phyloP scores from a whole-genome alignment of 2,329 filamentous ascomycete genomes.

The Teratosphaeria pseudoeucalypti region DNA sequence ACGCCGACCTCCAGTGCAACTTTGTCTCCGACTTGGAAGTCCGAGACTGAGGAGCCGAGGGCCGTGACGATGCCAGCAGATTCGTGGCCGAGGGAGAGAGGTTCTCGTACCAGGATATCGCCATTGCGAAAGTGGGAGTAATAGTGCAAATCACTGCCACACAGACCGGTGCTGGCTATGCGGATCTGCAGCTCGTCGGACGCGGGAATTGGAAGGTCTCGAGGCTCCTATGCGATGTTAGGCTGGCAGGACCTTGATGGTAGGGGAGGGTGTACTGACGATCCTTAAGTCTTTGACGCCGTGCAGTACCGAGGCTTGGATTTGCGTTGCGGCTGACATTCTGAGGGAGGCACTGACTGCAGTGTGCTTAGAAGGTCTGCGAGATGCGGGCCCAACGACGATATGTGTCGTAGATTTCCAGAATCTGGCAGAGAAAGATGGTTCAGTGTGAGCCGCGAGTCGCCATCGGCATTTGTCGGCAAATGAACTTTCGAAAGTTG shows the following conservation, averaged over 20 bases:
- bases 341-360: not conserved
- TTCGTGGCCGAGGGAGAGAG: constrained; percentile 70
- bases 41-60: constrained; percentile 44
- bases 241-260: constrained; percentile 1
- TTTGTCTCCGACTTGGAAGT: constrained; percentile 63
- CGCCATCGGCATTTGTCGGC: constrained; percentile 3
- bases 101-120: constrained; percentile 70
- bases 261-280: constrained; percentile 28
- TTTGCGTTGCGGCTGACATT: constrained; percentile 19
- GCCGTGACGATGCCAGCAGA: constrained; percentile 70
- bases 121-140: constrained; percentile 80
- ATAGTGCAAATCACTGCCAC: constrained; percentile 70
- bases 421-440: not conserved
- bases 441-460: not conserved
- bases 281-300: constrained; percentile 51
- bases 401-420: not conserved
- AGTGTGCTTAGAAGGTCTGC: not conserved
- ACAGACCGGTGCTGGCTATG: constrained; percentile 57
- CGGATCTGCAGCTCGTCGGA: constrained; percentile 52
- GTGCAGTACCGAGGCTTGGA: constrained; percentile 47
- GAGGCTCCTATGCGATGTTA: constrained; percentile 39
- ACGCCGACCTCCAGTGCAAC: constrained; percentile 89
- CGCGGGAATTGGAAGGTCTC: constrained; percentile 36
- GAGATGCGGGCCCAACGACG: not conserved
- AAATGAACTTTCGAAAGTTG: not conserved